Percentiles rank a stretch among this genome's conserved stretches.
phyloP scores from a whole-genome alignment of 139 green algal species.

The Tetradesmus lagerheimii region DNA sequence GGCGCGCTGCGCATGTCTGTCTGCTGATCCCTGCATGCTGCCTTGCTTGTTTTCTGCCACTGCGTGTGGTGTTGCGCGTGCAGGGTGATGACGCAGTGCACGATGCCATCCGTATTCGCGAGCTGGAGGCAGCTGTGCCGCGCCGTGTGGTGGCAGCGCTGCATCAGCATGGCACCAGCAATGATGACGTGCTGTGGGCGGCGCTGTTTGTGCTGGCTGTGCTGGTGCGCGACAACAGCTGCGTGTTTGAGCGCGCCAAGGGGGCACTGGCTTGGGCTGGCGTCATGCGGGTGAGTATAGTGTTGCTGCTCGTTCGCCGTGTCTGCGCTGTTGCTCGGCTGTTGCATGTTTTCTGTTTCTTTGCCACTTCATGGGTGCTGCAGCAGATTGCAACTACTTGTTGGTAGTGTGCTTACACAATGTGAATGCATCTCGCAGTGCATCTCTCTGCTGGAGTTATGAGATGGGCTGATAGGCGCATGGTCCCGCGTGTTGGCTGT shows the following conservation, averaged over 20 bases:
- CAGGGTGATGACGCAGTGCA: conserved; percentile 70
- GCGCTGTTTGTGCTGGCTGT: conserved; percentile 68
- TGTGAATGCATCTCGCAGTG: too few relatives aligned
- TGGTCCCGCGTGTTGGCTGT: neutral
- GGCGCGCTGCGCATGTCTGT: neutral
- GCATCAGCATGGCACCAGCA: conserved; percentile 40
- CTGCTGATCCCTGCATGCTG: too few relatives aligned
- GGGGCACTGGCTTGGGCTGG: conserved; percentile 46
- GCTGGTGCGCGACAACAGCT: conserved; percentile 62
- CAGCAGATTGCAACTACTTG: too few relatives aligned
- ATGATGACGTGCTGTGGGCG: conserved; percentile 72
- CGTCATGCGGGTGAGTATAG: conserved; percentile 24
- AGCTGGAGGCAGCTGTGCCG: conserved; percentile 48
- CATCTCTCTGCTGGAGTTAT: too few relatives aligned
- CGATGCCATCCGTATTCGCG: conserved; percentile 57
- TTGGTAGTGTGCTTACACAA: too few relatives aligned
- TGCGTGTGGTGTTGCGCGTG: conserved; percentile 3
- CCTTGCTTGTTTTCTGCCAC: too few relatives aligned
- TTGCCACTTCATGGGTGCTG: neutral
- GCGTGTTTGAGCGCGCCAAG: conserved; percentile 44
- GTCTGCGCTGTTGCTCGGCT: neutral
- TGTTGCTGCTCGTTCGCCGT: neutral
- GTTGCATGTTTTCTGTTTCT: neutral
- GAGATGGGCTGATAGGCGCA: too few relatives aligned
- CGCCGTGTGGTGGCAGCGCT: conserved; percentile 47